Evolutionary conservation across 352 stramenopile genomes (phyloP).

Genomic region (Elongisporangium anandrum): DNA sequence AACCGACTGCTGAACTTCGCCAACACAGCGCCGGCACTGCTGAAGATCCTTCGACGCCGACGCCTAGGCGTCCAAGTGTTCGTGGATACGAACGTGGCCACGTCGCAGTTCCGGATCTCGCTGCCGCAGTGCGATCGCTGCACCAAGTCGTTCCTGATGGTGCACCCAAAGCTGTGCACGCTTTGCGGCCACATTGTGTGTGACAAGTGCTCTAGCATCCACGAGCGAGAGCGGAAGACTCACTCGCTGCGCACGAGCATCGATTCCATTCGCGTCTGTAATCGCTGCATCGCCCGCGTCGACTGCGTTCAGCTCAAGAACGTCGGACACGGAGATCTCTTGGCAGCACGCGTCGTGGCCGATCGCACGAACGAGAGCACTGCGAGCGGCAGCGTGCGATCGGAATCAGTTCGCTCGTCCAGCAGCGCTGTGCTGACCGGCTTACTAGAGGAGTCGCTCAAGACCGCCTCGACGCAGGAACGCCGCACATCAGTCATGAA

Average conservation of each 20-base stretch:
- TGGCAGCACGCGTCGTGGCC: conserved; percentile 7
- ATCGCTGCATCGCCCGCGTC: conserved; percentile 39
- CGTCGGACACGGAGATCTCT: conserved; percentile 14
- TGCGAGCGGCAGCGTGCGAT: not conserved
- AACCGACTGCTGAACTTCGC: conserved; percentile 30
- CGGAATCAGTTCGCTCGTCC: no score
- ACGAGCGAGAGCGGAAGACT: conserved; percentile 20
- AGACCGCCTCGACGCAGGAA: no score
- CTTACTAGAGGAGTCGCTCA: no score
- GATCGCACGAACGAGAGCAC: conserved; percentile 7
- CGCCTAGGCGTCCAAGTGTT: conserved; percentile 31
- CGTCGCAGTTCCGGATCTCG: no score
- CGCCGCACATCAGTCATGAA: no score
- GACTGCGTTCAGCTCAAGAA: conserved; percentile 26
- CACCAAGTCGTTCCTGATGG: conserved; percentile 19
- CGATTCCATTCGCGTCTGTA: conserved; percentile 33
- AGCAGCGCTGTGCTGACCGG: no score
- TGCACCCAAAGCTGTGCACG: conserved; percentile 23
- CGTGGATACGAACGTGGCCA: conserved; percentile 5
- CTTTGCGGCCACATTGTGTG: conserved; percentile 28
- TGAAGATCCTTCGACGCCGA: conserved; percentile 21
- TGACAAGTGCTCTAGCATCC: conserved; percentile 19
- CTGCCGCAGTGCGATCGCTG: conserved; percentile 21
- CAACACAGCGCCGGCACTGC: conserved; percentile 25
- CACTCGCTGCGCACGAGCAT: conserved; percentile 9